These are phyloP conservation scores for Golubevia pallescens DNA, from an alignment of 1,284 basidiomycete species.

Conservation along the genomic window DNA sequence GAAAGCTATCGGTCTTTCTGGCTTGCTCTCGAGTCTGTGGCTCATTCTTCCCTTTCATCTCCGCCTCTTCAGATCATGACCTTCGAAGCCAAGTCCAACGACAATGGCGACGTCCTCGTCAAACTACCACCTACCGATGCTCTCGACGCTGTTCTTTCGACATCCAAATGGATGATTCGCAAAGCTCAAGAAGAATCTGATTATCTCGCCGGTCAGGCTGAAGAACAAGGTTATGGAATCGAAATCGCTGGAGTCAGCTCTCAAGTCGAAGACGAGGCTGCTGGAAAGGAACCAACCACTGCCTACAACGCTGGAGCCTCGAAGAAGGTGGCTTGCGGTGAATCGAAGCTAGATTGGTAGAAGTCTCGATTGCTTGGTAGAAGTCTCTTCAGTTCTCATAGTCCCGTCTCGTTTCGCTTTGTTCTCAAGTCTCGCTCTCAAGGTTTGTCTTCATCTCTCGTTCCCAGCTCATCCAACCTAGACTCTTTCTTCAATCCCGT, in stretches of 20 bases:
- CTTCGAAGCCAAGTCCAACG: conserved; percentile 71
- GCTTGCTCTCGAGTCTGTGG: neutral
- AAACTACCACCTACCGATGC: conserved; percentile 71
- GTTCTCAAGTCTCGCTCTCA: too few relatives aligned
- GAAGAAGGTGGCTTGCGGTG: neutral
- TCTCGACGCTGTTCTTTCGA: conserved; percentile 74
- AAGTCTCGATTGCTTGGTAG: neutral
- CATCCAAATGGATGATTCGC: conserved; percentile 72
- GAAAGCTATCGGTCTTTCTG: neutral
- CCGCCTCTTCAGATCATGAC: conserved; percentile 67
- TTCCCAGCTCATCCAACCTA: too few relatives aligned
- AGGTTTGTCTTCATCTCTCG: too few relatives aligned
- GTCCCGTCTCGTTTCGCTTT: too few relatives aligned
- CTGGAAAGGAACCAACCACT: neutral
- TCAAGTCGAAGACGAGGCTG: neutral
- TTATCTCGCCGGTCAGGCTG: too few relatives aligned
- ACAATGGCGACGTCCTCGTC: conserved; percentile 68
- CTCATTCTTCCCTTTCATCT: neutral
- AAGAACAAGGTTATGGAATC: neutral
- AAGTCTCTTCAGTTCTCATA: too few relatives aligned
- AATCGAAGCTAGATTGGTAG: neutral
- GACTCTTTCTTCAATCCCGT: too few relatives aligned
- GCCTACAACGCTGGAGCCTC: neutral
- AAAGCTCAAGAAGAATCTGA: neutral
- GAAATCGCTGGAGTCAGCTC: neutral